These are phyloP conservation scores for Diplogelasinospora grovesii DNA, from an alignment of 495 filamentous ascomycete genomes.

Conservation along the genomic window DNA sequence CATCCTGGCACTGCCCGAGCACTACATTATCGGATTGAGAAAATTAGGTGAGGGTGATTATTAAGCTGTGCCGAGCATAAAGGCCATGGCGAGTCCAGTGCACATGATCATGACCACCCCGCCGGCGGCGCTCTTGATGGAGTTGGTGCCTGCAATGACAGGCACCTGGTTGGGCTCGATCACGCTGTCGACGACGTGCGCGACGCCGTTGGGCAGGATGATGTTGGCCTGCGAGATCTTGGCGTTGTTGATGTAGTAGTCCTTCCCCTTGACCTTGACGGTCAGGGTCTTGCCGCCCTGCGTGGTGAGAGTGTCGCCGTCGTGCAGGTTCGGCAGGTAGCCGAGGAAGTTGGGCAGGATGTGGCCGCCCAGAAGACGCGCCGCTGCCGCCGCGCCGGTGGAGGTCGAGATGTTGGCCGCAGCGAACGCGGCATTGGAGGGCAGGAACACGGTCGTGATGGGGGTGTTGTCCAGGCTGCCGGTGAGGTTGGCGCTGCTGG, in stretches of 20 bases:
- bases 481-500: conserved; percentile 36
- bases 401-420: conserved; percentile 11
- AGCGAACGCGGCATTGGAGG: conserved; percentile 17
- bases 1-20: no score
- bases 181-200: conserved; percentile 34
- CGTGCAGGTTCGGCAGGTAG: conserved; percentile 25
- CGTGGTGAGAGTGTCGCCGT: conserved; percentile 26
- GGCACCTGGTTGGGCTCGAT: no score
- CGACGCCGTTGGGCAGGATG: conserved; percentile 31
- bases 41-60: no score
- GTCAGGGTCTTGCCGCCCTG: conserved; percentile 20
- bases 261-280: conserved; percentile 20
- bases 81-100: no score
- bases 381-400: background rate
- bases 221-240: conserved; percentile 26
- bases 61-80: no score
- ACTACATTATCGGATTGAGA: no score
- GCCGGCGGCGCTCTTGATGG: no score
- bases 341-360: conserved; percentile 20
- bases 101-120: no score
- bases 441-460: conserved; percentile 17
- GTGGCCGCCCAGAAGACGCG: conserved; percentile 23
- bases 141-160: no score
- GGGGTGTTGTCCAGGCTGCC: conserved; percentile 18
- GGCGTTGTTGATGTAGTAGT: conserved; percentile 29